Percentiles rank a stretch among this genome's conserved stretches.
phyloP scores from a whole-genome alignment of 306 rosid species.

The Medicago lupulina region DNA sequence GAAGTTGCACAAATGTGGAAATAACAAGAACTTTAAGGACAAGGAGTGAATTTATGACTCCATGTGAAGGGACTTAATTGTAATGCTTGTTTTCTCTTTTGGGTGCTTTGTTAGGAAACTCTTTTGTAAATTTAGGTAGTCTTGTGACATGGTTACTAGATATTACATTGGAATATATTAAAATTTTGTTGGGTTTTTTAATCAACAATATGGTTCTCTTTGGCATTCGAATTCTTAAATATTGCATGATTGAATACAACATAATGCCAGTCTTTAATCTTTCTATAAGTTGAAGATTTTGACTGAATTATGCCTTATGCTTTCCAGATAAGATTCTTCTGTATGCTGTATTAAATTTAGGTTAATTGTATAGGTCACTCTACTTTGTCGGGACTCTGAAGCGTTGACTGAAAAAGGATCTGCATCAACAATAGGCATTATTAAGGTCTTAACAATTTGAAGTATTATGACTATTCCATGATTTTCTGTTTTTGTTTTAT shows the following conservation, averaged over 20 bases:
- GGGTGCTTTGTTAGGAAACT: neutral
- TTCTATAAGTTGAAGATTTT: neutral
- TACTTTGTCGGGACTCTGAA: constrained; percentile 79
- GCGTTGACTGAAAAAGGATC: constrained; percentile 48
- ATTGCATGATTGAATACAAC: neutral
- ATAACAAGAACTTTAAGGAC: neutral
- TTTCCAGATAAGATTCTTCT: constrained; percentile 22
- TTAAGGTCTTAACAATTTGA: constrained; percentile 69
- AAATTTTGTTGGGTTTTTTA: neutral
- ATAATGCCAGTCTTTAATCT: neutral
- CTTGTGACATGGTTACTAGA: constrained; percentile 5
- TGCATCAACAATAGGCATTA: constrained; percentile 50
- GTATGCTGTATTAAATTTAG: constrained; percentile 40
- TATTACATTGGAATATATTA: neutral
- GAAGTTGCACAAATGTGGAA: constrained; percentile 6
- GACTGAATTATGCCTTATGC: constrained; percentile 30
- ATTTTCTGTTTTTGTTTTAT: constrained; percentile 33
- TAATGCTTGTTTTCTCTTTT: constrained; percentile 24
- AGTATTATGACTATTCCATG: constrained; percentile 18
- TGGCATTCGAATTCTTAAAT: constrained; percentile 19
- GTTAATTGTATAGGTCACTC: constrained; percentile 67
- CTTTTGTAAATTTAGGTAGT: constrained; percentile 1
- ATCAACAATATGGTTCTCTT: constrained; percentile 16
- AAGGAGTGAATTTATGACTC: neutral
- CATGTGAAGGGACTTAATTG: neutral